Conservation (phyloP, 108 stramenopile species). For the Nitzschia putrida region DNA sequence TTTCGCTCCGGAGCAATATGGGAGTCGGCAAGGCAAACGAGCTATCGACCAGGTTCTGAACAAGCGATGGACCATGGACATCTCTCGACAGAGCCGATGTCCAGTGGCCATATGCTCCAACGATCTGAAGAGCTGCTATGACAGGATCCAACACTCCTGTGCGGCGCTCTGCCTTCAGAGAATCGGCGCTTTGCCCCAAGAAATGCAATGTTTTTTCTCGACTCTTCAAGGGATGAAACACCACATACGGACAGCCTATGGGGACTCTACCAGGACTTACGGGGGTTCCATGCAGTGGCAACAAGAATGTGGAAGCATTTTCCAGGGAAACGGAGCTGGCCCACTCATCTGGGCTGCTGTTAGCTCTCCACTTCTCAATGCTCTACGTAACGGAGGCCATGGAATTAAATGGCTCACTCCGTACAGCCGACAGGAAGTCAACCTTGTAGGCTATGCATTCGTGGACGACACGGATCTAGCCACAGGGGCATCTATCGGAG, state of each 20-base stretch:
- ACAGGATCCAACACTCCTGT: neutral
- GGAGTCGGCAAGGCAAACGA: neutral
- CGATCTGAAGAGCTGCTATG: constrained; percentile 3
- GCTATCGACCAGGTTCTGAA: neutral
- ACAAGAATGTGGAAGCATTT: neutral
- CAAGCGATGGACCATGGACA: neutral
- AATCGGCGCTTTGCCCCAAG: neutral
- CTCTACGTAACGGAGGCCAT: neutral
- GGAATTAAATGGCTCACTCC: neutral
- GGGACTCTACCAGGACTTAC: neutral
- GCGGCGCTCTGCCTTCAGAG: neutral
- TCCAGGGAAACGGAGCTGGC: constrained; percentile 6
- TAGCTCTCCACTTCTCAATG: neutral
- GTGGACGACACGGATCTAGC: neutral
- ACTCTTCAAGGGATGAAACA: neutral
- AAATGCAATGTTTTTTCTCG: neutral
- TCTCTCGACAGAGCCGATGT: neutral
- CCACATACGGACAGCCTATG: neutral
- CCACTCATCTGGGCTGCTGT: neutral
- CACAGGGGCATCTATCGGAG: neutral
- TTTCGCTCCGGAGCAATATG: neutral
- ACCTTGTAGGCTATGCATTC: neutral
- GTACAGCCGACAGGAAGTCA: neutral
- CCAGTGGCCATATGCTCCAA: neutral
- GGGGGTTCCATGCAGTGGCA: neutral